phyloP scores from a whole-genome alignment of 179 eudicot species.

The Nepenthes alata region DNA sequence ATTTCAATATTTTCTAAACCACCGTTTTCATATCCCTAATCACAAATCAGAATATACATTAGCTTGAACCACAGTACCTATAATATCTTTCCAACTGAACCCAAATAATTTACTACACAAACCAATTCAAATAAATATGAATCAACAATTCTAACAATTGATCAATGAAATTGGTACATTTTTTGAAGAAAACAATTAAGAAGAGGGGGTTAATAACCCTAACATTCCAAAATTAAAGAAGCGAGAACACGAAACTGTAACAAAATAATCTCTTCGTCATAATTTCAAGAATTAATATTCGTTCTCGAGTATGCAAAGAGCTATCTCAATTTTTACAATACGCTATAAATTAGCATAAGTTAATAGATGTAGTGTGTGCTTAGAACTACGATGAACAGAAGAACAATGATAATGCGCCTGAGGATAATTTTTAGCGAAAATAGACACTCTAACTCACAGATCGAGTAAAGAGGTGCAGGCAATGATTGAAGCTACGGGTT shows the following conservation, averaged over 20 bases:
- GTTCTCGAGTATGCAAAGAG: background rate
- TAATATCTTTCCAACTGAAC: background rate
- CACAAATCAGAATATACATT: constrained; percentile 7
- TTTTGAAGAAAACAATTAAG: background rate
- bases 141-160: background rate
- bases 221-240: background rate
- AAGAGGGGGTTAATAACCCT: background rate
- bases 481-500: background rate
- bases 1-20: constrained; percentile 26
- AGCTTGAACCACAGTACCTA: constrained; percentile 1
- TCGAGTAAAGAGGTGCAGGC: constrained; percentile 18
- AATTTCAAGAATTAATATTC: background rate
- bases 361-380: background rate
- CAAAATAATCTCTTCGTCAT: background rate
- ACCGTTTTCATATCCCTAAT: constrained; percentile 18
- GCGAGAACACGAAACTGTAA: background rate
- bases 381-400: background rate
- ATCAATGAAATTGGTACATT: background rate
- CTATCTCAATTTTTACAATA: background rate
- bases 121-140: background rate
- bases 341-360: background rate
- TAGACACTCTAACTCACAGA: constrained; percentile 25
- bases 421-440: background rate
- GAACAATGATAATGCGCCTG: background rate
- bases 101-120: background rate